Percentiles rank a stretch among this genome's conserved stretches.
Conservation (phyloP, 805 yeast species). For the Candida tibetensis region DNA sequence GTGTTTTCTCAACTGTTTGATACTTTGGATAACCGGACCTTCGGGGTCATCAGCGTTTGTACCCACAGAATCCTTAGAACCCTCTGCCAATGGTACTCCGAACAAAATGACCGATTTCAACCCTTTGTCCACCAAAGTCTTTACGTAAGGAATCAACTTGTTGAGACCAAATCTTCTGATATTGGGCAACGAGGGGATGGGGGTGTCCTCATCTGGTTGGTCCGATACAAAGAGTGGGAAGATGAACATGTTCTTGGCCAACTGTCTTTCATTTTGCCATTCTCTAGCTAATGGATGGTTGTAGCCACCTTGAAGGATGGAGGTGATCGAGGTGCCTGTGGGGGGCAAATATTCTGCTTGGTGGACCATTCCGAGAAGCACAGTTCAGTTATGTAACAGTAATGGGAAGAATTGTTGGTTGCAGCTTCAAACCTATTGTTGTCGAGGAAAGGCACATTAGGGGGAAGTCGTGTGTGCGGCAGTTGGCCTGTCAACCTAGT, state of each 20-base stretch:
- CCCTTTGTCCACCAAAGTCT: constrained; percentile 72
- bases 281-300: constrained; percentile 83
- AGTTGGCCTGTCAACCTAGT: background rate
- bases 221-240: constrained; percentile 89
- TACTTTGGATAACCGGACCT: constrained; percentile 88
- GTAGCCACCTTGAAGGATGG: constrained; percentile 90
- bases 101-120: constrained; percentile 81
- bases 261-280: constrained; percentile 88
- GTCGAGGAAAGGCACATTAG: too few relatives aligned
- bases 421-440: background rate
- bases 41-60: constrained; percentile 93
- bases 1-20: constrained; percentile 55
- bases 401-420: background rate
- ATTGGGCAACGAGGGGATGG: constrained; percentile 78
- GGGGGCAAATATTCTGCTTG: constrained; percentile 66
- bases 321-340: constrained; percentile 60
- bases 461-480: background rate
- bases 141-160: constrained; percentile 69
- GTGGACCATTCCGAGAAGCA: constrained; percentile 50
- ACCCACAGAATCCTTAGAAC: constrained; percentile 76
- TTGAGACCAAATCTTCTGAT: constrained; percentile 86
- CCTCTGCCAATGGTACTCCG: constrained; percentile 81
- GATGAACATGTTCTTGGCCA: constrained; percentile 84
- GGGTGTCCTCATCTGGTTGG: constrained; percentile 71
- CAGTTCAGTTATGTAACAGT: background rate